Conservation (phyloP, 306 rosid genomes). For the Cucurbita argyrosperma region DNA sequence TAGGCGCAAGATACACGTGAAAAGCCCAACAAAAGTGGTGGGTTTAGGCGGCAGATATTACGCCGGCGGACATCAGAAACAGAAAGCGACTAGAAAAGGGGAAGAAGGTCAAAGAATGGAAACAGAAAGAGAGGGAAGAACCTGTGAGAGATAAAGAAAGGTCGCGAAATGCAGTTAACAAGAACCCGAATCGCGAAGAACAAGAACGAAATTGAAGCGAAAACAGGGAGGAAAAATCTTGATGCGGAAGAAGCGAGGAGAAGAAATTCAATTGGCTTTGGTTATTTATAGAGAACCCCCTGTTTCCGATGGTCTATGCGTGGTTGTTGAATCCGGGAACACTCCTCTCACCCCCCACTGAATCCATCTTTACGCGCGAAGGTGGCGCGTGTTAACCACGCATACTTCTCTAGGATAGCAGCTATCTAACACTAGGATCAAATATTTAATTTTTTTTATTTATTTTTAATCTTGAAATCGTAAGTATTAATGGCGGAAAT, state of each 20-base stretch:
- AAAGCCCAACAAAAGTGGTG: background rate
- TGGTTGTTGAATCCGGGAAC: constrained; percentile 12
- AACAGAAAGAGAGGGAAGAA: background rate
- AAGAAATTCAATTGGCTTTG: background rate
- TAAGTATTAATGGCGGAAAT: too few relatives aligned
- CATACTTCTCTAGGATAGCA: too few relatives aligned
- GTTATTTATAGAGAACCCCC: constrained; percentile 3
- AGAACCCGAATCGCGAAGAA: background rate
- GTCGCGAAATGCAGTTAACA: background rate
- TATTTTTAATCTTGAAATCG: too few relatives aligned
- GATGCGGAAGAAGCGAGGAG: constrained; percentile 4
- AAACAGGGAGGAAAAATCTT: background rate
- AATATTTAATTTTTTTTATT: too few relatives aligned
- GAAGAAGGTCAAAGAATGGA: constrained; percentile 14
- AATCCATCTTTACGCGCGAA: background rate
- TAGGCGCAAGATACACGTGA: background rate
- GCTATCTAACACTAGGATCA: too few relatives aligned
- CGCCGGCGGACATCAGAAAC: background rate
- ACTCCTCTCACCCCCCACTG: background rate
- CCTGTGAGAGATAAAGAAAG: background rate
- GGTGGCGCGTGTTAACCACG: background rate
- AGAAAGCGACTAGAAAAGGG: background rate
- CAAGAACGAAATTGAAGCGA: background rate
- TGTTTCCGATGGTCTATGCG: constrained; percentile 2
- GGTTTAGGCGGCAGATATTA: background rate